Conservation (phyloP, 495 filamentous ascomycete species). For the Cryomyces minteri region DNA sequence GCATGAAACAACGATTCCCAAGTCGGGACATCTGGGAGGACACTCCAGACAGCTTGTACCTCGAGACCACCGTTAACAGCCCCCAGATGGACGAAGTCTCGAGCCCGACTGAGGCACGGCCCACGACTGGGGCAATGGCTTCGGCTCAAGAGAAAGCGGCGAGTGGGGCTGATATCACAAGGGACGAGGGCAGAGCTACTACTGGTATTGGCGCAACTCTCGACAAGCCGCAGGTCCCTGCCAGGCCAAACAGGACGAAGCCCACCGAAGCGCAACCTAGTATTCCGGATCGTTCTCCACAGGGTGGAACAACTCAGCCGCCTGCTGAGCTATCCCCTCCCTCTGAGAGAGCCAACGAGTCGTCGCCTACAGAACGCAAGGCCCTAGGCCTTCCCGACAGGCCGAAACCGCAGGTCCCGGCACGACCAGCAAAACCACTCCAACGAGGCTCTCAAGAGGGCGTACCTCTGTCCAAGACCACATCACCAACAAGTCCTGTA, state of each 20-base stretch:
- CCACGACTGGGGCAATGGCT: conserved; percentile 2
- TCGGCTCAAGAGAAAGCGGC: conserved; percentile 1
- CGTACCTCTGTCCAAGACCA: conserved; percentile 17
- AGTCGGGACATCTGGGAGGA: conserved; percentile 97
- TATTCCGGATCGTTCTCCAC: conserved; percentile 13
- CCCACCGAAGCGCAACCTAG: not conserved
- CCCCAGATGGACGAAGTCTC: conserved; percentile 32
- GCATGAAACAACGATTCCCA: conserved; percentile 61
- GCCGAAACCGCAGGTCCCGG: conserved; percentile 66
- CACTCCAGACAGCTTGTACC: conserved; percentile 60
- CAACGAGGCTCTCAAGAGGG: conserved; percentile 21
- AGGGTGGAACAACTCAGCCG: conserved; percentile 11
- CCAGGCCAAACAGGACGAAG: conserved; percentile 1
- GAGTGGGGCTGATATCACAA: too few relatives aligned
- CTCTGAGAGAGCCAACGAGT: conserved; percentile 16
- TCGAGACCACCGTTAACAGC: conserved; percentile 58
- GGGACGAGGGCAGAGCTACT: too few relatives aligned
- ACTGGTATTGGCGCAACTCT: not conserved
- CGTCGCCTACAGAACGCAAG: conserved; percentile 20
- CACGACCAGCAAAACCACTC: conserved; percentile 41
- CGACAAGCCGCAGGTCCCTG: conserved; percentile 4
- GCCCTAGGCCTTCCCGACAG: conserved; percentile 34
- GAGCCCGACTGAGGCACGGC: conserved; percentile 7
- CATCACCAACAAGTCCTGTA: conserved; percentile 3
- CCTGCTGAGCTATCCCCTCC: conserved; percentile 5